These are phyloP conservation scores for Suhomyces anneliseae DNA, from an alignment of 1,139 yeast species.

Conservation along the genomic window DNA sequence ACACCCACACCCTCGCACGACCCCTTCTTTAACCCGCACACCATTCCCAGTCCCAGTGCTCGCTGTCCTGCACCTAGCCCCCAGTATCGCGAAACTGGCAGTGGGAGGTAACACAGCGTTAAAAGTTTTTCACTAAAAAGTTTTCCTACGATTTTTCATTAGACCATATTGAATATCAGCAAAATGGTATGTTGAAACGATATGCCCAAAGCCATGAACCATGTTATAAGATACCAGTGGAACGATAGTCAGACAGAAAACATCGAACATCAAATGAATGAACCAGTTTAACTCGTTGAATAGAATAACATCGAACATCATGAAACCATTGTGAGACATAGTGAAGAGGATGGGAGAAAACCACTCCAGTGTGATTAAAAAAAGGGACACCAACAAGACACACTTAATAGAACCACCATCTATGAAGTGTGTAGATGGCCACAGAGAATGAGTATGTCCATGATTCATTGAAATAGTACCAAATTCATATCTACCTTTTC, in stretches of 20 bases:
- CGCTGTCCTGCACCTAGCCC: slow-evolving; percentile 4
- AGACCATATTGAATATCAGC: slow-evolving; percentile 22
- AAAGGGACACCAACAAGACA: no score
- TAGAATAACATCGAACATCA: no score
- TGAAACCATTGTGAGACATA: no score
- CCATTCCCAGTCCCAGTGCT: neutral
- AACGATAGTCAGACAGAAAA: no score
- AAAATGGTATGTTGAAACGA: slow-evolving; percentile 30
- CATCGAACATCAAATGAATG: no score
- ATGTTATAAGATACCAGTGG: neutral
- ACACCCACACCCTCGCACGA: slow-evolving; percentile 4
- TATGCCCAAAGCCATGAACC: neutral
- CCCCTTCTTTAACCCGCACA: neutral
- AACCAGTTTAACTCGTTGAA: no score
- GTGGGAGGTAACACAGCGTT: slow-evolving; percentile 5
- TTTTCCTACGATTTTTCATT: slow-evolving; percentile 10
- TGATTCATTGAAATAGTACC: neutral
- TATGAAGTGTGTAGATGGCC: no score
- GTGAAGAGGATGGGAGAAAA: no score
- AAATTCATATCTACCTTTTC: neutral
- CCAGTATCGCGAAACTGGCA: slow-evolving; percentile 3
- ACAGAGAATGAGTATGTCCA: no score
- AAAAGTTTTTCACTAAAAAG: slow-evolving; percentile 12
- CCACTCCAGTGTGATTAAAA: no score
- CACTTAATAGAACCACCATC: no score